phyloP scores from a whole-genome alignment of 495 filamentous ascomycete genomes.

The Delitschia confertaspora region DNA sequence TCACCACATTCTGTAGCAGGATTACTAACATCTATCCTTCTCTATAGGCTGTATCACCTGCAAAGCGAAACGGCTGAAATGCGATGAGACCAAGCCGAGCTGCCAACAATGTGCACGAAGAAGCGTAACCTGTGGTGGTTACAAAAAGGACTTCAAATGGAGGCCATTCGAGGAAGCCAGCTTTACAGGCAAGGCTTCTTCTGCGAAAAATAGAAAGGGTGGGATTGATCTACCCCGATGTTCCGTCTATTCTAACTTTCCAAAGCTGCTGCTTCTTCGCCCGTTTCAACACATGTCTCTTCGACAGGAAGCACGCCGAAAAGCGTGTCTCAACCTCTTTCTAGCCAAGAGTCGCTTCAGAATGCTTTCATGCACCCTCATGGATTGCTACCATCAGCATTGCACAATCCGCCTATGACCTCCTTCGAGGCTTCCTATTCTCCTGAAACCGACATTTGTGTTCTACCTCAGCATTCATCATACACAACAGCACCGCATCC shows the following conservation, averaged over 20 bases:
- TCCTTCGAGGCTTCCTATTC: slow-evolving; percentile 17
- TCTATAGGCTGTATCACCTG: slow-evolving; percentile 65
- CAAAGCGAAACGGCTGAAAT: slow-evolving; percentile 74
- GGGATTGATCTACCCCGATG: slow-evolving; percentile 10
- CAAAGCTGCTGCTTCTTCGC: too few species aligned
- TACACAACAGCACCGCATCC: slow-evolving; percentile 12
- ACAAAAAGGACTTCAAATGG: slow-evolving; percentile 83
- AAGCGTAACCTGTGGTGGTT: slow-evolving; percentile 64
- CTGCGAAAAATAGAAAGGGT: slow-evolving; percentile 46
- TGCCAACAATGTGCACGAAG: slow-evolving; percentile 67
- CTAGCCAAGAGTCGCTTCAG: too few species aligned
- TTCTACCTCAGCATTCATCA: slow-evolving; percentile 10
- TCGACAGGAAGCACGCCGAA: too few species aligned
- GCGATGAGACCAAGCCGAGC: slow-evolving; percentile 68
- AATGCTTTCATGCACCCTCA: too few species aligned
- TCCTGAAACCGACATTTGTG: slow-evolving; percentile 1
- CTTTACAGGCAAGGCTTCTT: slow-evolving; percentile 42
- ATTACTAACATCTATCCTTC: slow-evolving; percentile 29
- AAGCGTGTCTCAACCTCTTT: too few species aligned
- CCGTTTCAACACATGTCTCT: too few species aligned
- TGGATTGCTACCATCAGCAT: too few species aligned
- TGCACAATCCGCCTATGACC: too few species aligned
- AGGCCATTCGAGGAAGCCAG: slow-evolving; percentile 63
- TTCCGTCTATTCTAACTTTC: too few species aligned
- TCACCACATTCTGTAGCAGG: not conserved